Conservation (phyloP, 768 basidiomycete species). For the Auriscalpium vulgare region DNA sequence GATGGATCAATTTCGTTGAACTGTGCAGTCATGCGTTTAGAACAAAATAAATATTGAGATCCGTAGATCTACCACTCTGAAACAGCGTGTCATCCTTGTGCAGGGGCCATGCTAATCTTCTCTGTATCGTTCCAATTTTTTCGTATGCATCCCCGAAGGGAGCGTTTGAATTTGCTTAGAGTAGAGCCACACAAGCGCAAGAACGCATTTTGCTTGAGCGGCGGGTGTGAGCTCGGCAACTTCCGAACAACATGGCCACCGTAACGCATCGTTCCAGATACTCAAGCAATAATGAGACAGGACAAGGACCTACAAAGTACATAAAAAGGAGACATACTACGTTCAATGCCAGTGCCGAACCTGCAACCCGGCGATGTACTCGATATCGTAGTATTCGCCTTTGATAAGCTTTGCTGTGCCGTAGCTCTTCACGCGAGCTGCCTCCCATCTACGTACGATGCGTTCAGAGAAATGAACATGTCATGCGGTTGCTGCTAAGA, state of each 20-base stretch:
- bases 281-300: too few species aligned
- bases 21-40: too few species aligned
- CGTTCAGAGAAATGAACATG: background rate
- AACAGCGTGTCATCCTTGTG: conserved; percentile 99
- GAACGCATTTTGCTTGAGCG: too few species aligned
- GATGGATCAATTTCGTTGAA: too few species aligned
- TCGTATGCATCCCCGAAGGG: conserved; percentile 92
- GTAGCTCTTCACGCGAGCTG: conserved; percentile 27
- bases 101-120: conserved; percentile 99
- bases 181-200: too few species aligned
- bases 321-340: too few species aligned
- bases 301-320: too few species aligned
- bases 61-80: conserved; percentile 71
- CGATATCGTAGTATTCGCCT: conserved; percentile 28
- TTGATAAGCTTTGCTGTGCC: conserved; percentile 25
- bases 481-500: background rate
- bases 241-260: too few species aligned
- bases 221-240: too few species aligned
- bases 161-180: background rate
- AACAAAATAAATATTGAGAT: conserved; percentile 33
- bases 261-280: too few species aligned
- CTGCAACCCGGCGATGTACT: conserved; percentile 26
- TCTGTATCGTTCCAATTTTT: conserved; percentile 99
- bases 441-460: conserved; percentile 18
- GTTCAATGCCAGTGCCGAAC: conserved; percentile 11